Evolutionary conservation across 768 basidiomycete species (phyloP).

Genomic region (Termitomyces sp.): DNA sequence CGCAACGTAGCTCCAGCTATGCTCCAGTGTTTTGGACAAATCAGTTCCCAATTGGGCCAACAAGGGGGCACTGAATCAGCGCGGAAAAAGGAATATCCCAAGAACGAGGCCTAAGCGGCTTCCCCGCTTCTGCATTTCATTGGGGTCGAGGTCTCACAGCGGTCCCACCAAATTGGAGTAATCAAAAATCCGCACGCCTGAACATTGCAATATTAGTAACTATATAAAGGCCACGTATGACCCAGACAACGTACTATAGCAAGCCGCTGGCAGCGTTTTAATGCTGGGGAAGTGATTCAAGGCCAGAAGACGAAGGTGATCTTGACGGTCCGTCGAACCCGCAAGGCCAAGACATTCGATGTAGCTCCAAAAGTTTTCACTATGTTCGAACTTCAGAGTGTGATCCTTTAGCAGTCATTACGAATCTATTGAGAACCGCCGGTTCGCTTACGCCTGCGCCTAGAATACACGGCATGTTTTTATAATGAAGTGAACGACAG

Average conservation of each 20-base stretch:
- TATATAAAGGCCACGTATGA: background rate
- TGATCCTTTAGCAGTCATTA: background rate
- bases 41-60: background rate
- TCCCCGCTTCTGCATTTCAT: background rate
- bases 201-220: background rate
- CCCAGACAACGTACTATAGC: background rate
- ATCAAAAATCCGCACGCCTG: background rate
- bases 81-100: background rate
- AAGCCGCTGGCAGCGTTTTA: background rate
- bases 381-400: background rate
- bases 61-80: background rate
- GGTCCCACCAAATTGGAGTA: background rate
- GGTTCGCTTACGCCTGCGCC: background rate
- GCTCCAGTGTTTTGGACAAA: background rate
- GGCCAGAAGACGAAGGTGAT: background rate
- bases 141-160: background rate
- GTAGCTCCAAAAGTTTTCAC: background rate
- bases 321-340: slow-evolving; percentile 8
- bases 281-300: background rate
- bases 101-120: background rate
- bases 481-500: background rate
- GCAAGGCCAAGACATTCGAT: slow-evolving; percentile 2
- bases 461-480: background rate
- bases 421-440: background rate
- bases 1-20: background rate